Evolutionary conservation across 768 basidiomycete genomes (phyloP), one percentile per base, ranked within the genome.

Genomic region (Pulveroboletus sp.): DNA sequence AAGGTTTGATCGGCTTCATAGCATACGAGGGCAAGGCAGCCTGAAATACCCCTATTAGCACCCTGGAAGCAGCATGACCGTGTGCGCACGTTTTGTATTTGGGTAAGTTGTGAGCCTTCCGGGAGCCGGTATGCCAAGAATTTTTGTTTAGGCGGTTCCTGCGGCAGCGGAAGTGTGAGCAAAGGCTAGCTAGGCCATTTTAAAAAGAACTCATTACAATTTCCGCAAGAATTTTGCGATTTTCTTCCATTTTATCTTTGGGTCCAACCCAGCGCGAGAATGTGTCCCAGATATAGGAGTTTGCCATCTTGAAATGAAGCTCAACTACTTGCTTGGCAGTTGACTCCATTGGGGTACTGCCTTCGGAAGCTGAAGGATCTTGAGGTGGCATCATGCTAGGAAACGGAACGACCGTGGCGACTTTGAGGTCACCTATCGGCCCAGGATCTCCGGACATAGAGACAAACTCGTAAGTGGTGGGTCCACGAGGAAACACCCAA

Each of bases 401-500:
- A 52, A 82, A 77, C 2, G 80, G 79, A 37, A 81, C 47, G 55
- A 73, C 63, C 38, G 72, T 67, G 19, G 73, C 73, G 6, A 84
- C 62, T 7, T 70, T 56, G n/a, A 75, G 69, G 40, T 69, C 69
- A 25, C 57, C 53, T 31, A 62, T 37, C 29, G 58, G 42, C 34
- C 43, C 58, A 25, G 54, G 20, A 47, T 51, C 40, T 7, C 49
- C 43, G 3, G 54, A 46, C 8, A 50, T 4, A 34, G 68, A 40
- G 19, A 50, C 53, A 49, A 75, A 71, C 52, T 85, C 78, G 51
- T 73, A 81, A 25, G 75, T 66, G 8, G 75, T 75, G 6, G 75
- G 71, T 19, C 78, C 80, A 27, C 85, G 78, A 43, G 88, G 87
- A 45, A 90, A 71, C 6, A 85, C 56, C 79, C 80, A 84, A n/a